Evolutionary conservation across 495 filamentous ascomycete genomes (phyloP).

Genomic region (Aspergillus ellipticus): DNA sequence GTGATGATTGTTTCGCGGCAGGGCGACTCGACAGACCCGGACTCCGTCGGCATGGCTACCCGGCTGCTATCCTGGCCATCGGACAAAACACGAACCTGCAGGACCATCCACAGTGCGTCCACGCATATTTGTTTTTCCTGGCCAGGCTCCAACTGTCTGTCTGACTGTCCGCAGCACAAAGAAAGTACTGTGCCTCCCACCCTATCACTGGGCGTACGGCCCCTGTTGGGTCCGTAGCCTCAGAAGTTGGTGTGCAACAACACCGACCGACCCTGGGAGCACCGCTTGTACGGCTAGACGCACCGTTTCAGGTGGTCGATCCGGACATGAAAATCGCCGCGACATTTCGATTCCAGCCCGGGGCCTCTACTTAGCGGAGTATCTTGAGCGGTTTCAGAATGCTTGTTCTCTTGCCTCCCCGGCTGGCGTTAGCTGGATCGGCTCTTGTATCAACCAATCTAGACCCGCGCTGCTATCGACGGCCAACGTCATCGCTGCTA

Average conservation of each 20-base stretch:
- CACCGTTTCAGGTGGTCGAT: too few species aligned
- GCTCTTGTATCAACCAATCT: not conserved
- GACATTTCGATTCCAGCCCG: not conserved
- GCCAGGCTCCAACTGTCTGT: not conserved
- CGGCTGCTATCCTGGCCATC: not conserved
- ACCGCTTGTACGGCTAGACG: too few species aligned
- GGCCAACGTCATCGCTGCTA: not conserved
- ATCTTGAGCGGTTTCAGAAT: too few species aligned
- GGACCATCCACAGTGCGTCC: not conserved
- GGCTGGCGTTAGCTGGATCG: not conserved
- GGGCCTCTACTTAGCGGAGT: not conserved
- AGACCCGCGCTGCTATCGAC: not conserved
- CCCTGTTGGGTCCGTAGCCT: too few species aligned
- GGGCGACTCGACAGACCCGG: not conserved
- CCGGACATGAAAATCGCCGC: too few species aligned
- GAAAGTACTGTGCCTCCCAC: not conserved
- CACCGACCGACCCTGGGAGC: too few species aligned
- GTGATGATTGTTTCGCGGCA: not conserved
- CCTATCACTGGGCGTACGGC: not conserved
- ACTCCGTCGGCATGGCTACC: not conserved
- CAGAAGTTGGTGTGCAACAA: too few species aligned
- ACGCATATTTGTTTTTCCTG: not conserved
- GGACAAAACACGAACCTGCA: not conserved
- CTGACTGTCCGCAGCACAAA: not conserved
- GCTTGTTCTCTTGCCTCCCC: not conserved